Conservation (phyloP, 176 grass and related monocot genomes). For the Carex cristatella region DNA sequence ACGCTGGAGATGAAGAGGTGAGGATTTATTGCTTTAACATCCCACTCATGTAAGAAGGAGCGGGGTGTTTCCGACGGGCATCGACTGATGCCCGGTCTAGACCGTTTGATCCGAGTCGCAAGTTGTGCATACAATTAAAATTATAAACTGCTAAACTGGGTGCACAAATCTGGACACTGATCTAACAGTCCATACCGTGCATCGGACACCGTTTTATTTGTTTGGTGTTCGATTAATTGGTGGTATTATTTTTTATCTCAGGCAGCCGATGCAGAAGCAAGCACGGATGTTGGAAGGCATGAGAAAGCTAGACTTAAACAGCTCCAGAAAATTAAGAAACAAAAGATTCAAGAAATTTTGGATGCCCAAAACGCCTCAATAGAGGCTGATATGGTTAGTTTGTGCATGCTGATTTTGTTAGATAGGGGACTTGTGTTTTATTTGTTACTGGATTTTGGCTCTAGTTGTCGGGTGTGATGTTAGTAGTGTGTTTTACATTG, state of each 20-base stretch:
- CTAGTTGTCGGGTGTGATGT: neutral
- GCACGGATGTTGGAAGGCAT: constrained; percentile 39
- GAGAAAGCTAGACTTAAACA: constrained; percentile 55
- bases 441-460: neutral
- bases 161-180: too few relatives aligned
- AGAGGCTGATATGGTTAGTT: constrained; percentile 57
- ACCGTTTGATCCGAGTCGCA: too few relatives aligned
- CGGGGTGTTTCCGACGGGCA: too few relatives aligned
- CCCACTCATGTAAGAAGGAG: neutral
- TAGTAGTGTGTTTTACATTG: neutral
- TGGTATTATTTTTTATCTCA: constrained; percentile 16
- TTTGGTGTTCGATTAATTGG: neutral
- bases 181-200: too few relatives aligned
- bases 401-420: neutral
- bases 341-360: constrained; percentile 61
- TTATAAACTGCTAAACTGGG: too few relatives aligned
- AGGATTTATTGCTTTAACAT: neutral
- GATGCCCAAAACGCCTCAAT: constrained; percentile 53
- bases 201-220: neutral
- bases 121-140: too few relatives aligned
- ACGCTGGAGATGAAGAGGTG: constrained; percentile 37
- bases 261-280: constrained; percentile 30
- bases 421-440: neutral
- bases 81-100: too few relatives aligned
- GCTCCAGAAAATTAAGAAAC: constrained; percentile 58